These are phyloP conservation scores for Quercus lobata DNA, from an alignment of 331 rosid species.

Conservation along the genomic window DNA sequence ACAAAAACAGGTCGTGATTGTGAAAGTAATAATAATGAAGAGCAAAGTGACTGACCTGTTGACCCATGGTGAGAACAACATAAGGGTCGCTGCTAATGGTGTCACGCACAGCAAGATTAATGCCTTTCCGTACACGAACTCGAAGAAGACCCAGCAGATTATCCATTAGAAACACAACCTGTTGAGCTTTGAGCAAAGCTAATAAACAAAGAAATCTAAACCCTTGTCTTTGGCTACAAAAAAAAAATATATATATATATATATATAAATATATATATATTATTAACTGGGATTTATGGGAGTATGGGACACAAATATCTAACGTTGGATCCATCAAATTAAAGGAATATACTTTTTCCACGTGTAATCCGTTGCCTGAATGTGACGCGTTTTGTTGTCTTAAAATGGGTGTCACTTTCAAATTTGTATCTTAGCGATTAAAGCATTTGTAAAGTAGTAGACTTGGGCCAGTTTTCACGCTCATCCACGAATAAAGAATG, in stretches of 20 bases:
- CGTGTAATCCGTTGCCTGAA: background rate
- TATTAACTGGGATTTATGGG: background rate
- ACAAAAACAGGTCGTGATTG: background rate
- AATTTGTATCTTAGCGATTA: background rate
- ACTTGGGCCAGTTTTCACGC: background rate
- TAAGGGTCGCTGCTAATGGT: slow-evolving; percentile 68
- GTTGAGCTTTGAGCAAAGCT: background rate
- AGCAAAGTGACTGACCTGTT: slow-evolving; percentile 31
- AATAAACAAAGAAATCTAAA: background rate
- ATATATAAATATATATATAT: no score
- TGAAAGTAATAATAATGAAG: background rate
- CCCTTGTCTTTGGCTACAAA: background rate
- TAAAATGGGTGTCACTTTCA: background rate
- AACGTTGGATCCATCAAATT: background rate
- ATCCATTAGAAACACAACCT: slow-evolving; percentile 36
- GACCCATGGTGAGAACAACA: slow-evolving; percentile 46
- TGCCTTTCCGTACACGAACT: slow-evolving; percentile 60
- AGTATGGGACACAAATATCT: background rate
- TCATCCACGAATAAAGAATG: background rate
- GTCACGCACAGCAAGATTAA: slow-evolving; percentile 56
- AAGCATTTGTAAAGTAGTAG: background rate
- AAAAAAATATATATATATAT: no score
- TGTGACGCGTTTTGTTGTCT: background rate
- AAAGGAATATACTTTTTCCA: background rate
- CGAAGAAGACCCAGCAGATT: slow-evolving; percentile 55